Base-by-base conservation (phyloP, 306 rosid species). In the Pyrus bretschneideri region DNA sequence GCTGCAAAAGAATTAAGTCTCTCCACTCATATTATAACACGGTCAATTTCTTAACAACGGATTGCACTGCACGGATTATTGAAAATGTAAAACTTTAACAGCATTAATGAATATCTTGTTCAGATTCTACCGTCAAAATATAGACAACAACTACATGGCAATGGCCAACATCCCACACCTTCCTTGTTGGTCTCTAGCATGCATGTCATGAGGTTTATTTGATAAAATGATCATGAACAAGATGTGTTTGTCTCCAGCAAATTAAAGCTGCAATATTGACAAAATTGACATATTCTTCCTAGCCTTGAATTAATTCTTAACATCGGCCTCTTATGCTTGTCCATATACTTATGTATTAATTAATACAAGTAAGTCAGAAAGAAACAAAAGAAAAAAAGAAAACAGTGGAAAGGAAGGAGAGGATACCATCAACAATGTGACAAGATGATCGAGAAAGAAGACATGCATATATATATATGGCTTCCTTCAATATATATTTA, bases 141-240 rank as follows among this genome's bases (percentile, higher is more conserved):
- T 69, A 73, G 89, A 86, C 92, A 85, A 85, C 29, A 84, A 84
- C 71, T 84, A 84, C 40, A 86, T 75, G 81, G 80, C 79, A 79
- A 80, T 57, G 64, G 17, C 89, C 81, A 90, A 90, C 93, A 92
- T 87, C 82, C 82, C 92, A 87, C 88, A 46, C 86, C 83, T 69
- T 55, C 77, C 80, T 80, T 74, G 79, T 72, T 84, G 29, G 59
- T 69, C 69, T 25, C 29, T 87, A 75, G 12, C 9, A 22, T 78
- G 12, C 9, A 22, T 75, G 13, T 8, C 85, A 81, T 78, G 83
- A 44, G 78, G 52, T 85, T 79, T 72, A 61, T 49, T 74, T 74
- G 75, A n/a, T 82, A 80, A 76, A 79, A 76, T 82, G 77, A 84
- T 87, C 83, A 84, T 83, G 80, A 88, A 77, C 88, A 88, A 83